Base-by-base conservation (phyloP, 2,329 filamentous ascomycete species). In the Chlorencoelia australis region DNA sequence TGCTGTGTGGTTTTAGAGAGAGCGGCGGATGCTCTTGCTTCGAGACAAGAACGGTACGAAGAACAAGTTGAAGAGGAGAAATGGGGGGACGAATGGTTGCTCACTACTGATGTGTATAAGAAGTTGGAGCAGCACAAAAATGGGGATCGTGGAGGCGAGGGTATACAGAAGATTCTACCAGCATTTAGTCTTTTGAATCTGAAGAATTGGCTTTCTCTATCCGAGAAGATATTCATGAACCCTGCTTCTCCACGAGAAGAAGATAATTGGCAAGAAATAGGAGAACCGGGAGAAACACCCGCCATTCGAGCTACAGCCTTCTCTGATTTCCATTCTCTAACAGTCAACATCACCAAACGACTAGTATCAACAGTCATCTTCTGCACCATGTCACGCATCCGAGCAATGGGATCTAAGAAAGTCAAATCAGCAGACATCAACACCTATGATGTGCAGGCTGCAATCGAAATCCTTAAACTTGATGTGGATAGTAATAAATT, bases 221-320 rank as follows among this genome's bases (percentile, higher is more conserved):
- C 82, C 0, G 65, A 71, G 30, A 64, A 65, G 2, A 49, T 88
- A 1, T 91, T 89, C 54, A 89, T 93, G 84, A 89, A 88, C 41
- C 49, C 61, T 15, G 64, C 63, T 42, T 68, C 69, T 9, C 56
- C 64, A 2, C 63, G 71, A 27, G 60, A 66, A 9, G 72, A 75
- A 36, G 68, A 73, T 37, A 87, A 84, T 53, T 93, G 83, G 84
- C 64, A 62, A 21, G 66, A 64, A 25, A 49, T 82, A 6, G 67
- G 69, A 14, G 67, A 70, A n/a, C 29, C 35, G 18, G 56, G 57
- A 35, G 67, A 73, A 38, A 64, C 64, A 3, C 87, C 87, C 0
- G 75, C 80, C 0, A 73, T 94, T 15, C 77, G 81, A 47, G 72
- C 77, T 5, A 87, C 83, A 2, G 77, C 82, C 0, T 68, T 93